Conservation (phyloP, 495 filamentous ascomycete species). For the Penicillium desertorum region DNA sequence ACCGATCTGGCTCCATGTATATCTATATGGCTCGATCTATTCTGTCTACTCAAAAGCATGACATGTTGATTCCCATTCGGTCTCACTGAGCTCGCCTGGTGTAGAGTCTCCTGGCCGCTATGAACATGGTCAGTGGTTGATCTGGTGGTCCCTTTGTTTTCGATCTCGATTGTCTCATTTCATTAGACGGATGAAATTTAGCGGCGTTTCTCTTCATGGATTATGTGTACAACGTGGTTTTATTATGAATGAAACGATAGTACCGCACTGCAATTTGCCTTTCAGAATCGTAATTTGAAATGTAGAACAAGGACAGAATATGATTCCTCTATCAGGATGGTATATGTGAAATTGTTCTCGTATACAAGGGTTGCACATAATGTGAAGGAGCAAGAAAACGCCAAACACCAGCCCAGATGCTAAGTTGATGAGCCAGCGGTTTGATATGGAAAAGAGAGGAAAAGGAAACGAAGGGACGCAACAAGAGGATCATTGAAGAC, state of each 20-base stretch:
- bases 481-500: neutral
- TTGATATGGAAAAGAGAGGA: conserved; percentile 10
- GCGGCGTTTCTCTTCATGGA: conserved; percentile 17
- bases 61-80: conserved; percentile 13
- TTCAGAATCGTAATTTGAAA: neutral
- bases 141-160: conserved; percentile 7
- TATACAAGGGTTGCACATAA: conserved; percentile 20
- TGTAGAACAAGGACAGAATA: neutral
- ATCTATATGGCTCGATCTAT: neutral
- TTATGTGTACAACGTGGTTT: conserved; percentile 27
- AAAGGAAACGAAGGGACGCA: conserved; percentile 3
- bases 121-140: conserved; percentile 29
- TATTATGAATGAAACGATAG: conserved; percentile 30
- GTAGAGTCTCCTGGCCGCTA: conserved; percentile 22
- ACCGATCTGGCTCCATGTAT: neutral
- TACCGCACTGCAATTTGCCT: neutral
- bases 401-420: conserved; percentile 36
- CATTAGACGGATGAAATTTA: conserved; percentile 19
- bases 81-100: conserved; percentile 2
- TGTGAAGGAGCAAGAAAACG: conserved; percentile 22
- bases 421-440: conserved; percentile 24
- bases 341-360: conserved; percentile 11
- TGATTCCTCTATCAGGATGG: conserved; percentile 3
- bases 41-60: conserved; percentile 19
- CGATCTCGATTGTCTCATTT: conserved; percentile 2